Percentiles rank a stretch among this genome's conserved stretches.
Evolutionary conservation across 345 rosid genomes (phyloP).

Genomic region (Populus simonii): DNA sequence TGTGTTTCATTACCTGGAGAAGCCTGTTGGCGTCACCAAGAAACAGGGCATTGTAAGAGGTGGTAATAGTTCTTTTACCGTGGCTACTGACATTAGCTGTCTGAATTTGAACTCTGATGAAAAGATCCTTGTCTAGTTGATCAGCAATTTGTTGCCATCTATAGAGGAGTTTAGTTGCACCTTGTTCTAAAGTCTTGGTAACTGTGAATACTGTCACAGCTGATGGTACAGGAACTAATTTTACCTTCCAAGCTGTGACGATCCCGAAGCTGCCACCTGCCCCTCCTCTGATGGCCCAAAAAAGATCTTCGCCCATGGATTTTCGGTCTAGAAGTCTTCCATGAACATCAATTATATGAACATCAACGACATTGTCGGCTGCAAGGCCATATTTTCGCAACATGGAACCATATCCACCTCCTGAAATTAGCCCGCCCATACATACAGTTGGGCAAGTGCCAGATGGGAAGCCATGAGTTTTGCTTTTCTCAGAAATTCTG

Average conservation of each 20-base stretch:
- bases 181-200: constrained; percentile 44
- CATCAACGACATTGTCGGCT: constrained; percentile 73
- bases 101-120: constrained; percentile 47
- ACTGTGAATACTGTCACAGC: constrained; percentile 60
- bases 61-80: constrained; percentile 5
- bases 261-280: constrained; percentile 51
- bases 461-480: constrained; percentile 53
- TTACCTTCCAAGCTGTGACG: constrained; percentile 58
- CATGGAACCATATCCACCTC: constrained; percentile 18
- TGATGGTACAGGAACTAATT: constrained; percentile 60
- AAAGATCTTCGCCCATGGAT: constrained; percentile 41
- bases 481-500: no score
- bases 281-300: no score
- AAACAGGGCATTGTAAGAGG: constrained; percentile 15
- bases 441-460: constrained; percentile 64
- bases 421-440: constrained; percentile 2
- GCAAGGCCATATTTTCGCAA: constrained; percentile 49
- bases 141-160: constrained; percentile 31
- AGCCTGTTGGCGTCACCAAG: constrained; percentile 15
- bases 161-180: constrained; percentile 21
- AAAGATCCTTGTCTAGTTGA: constrained; percentile 50
- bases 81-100: neutral
- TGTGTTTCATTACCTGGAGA: constrained; percentile 14
- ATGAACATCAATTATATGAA: constrained; percentile 45
- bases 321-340: constrained; percentile 23